Base-by-base conservation (phyloP, 768 basidiomycete genomes). In the Lanmaoa pseudosensibilis region DNA sequence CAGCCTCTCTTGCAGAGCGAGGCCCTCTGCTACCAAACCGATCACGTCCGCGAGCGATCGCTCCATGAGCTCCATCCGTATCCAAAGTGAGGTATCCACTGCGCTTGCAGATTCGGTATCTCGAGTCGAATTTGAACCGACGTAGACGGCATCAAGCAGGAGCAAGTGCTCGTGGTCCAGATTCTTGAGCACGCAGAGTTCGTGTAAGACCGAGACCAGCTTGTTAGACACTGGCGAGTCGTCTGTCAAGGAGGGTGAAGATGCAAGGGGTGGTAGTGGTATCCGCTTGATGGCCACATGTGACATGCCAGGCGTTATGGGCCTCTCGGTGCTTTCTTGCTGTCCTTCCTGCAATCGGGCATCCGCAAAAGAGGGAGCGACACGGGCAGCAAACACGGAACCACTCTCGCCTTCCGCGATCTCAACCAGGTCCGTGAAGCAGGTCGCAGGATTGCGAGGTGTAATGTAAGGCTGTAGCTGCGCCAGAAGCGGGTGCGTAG, bases 11-110 rank as follows among this genome's bases (percentile, higher is more conserved):
- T 82, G 79, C 47, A 94, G 57, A 62, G 80, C 76, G 37, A 91
- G 69, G 0, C 88, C 89, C 57, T 83, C 77, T 13, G 75, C 80
- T 8, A 82, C 82, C 19, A 92, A 70, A 16, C 77, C 82, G 16
- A 93, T 77, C 45, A 94, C 80, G 68, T 94, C 92, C 63, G 92
- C 92, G 61, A 94, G 74, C 67, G 90, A 92, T 59, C 90, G 79
- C 64, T 92, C 90, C 91, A 94, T 92, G 33, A 93, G 81, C 69
- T 92, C 90, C 92, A 94, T 94, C 59, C 86, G 77, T 47, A 94
- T 86, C 92, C 92, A 94, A 37, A 94, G 71, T 55, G 84, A 80
- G 59, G 83, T 83, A 55, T 85, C 85, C 21, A 73, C 61, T 8
- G 30, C 34, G 4, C 32, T 27, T 4, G 58, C 51, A 27, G 47